Evolutionary conservation across 345 rosid species (phyloP), one percentile per base, ranked within the genome.

Genomic region (Anastatica hierochuntica): DNA sequence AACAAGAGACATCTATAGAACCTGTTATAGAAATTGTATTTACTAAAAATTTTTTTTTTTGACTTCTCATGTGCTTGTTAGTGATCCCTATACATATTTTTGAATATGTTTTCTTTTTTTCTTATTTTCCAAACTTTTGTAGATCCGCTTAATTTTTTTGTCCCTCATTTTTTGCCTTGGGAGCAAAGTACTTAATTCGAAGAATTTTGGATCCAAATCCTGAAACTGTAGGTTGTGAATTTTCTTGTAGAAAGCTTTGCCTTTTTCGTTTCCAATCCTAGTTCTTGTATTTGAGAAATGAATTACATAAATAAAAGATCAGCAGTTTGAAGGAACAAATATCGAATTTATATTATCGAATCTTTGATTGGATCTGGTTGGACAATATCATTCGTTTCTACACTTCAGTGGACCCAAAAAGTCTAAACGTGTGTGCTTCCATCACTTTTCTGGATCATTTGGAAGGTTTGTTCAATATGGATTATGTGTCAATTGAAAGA

Each of bases 171-270:
- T 87, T 87, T 74, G 89, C 98, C 3, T 73, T 84, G 52, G 96
- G 82, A 40, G 95, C 96, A 27, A 90, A 81, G 71, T 67, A 85
- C 15, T 77, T 90, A 68, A 84, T 90, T 73, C 74, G 69, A 18
- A 79, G 80, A 54, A 87, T 90, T 59, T 68, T 90, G 72, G 96
- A 87, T 63, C 95, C 98, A 56, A 87, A 84, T 72, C 84, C 96
- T 43, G 87, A 72, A 78, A 82, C 79, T 23, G 98, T 90, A 73
- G 73, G 95, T 74, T 51, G 16, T 40, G 49, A 34, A 15, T 30
- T 14, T 33, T 12, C 47, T 14, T 45, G 13, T n/a, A 12, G 23
- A 56, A 43, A 53, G 8, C 20, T 39, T 38, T 64, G 10, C 50
- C 3, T 29, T 6, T 6, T 3, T 29, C 33, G 3, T 4, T 52